A percentile compares a stretch with the other conserved stretches of the same genome.
phyloP scores from a whole-genome alignment of 169 alveolate genomes.

The Plasmodium berghei region DNA sequence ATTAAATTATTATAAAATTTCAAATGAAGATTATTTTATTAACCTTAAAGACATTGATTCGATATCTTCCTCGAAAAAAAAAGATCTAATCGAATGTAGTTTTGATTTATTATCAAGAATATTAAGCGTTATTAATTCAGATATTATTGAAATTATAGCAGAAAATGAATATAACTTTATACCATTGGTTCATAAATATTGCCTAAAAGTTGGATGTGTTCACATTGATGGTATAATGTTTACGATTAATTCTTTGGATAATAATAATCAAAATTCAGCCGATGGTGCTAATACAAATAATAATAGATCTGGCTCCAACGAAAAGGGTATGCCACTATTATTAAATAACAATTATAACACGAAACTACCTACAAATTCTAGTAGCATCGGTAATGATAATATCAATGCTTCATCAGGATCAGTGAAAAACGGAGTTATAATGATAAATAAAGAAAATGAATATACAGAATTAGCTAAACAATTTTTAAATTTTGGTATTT shows the following conservation, averaged over 20 bases:
- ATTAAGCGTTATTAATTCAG: slow-evolving; percentile 70
- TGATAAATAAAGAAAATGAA: slow-evolving; percentile 18
- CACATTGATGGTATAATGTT: slow-evolving; percentile 19
- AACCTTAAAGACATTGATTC: slow-evolving; percentile 59
- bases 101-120: slow-evolving; percentile 74
- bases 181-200: slow-evolving; percentile 73
- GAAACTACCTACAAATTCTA: neutral
- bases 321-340: neutral
- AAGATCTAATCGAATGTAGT: slow-evolving; percentile 74
- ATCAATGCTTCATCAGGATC: neutral
- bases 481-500: slow-evolving; percentile 66
- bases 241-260: neutral
- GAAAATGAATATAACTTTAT: slow-evolving; percentile 68
- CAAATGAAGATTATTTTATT: slow-evolving; percentile 65
- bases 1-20: slow-evolving; percentile 51
- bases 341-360: neutral
- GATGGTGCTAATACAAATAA: neutral
- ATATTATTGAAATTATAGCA: slow-evolving; percentile 45
- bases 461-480: slow-evolving; percentile 51
- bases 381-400: too few relatives aligned
- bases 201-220: slow-evolving; percentile 46
- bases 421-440: slow-evolving; percentile 7
- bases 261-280: neutral
- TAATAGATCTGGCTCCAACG: neutral
- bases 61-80: slow-evolving; percentile 67